phyloP scores from a whole-genome alignment of 2,329 filamentous ascomycete genomes.

The Aureobasidium subglaciale region DNA sequence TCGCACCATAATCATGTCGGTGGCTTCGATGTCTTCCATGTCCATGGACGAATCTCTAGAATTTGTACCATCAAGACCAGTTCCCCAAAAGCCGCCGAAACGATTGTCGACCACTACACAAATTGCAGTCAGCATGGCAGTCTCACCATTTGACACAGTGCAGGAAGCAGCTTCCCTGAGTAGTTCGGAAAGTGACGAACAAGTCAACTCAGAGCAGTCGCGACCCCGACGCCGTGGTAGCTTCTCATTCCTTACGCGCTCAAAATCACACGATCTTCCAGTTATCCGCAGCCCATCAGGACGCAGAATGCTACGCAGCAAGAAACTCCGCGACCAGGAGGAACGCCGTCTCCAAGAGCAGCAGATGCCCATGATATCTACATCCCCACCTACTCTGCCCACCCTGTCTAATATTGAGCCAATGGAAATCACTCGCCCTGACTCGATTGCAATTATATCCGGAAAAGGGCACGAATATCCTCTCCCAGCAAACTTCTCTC shows the following conservation, averaged over 20 bases:
- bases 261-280: constrained; percentile 17
- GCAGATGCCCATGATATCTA: constrained; percentile 44
- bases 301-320: constrained; percentile 27
- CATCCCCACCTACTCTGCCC: constrained; percentile 54
- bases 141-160: not conserved
- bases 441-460: constrained; percentile 55
- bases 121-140: constrained; percentile 2
- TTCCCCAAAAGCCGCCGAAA: constrained; percentile 2
- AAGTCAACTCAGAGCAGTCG: not conserved
- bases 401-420: constrained; percentile 45
- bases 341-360: constrained; percentile 50
- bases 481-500: constrained; percentile 30
- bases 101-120: not conserved
- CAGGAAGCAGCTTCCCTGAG: constrained; percentile 8
- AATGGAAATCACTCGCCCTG: constrained; percentile 59
- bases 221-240: constrained; percentile 13
- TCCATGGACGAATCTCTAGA: constrained; percentile 2
- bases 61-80: constrained; percentile 2
- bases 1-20: not conserved
- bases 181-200: constrained; percentile 8
- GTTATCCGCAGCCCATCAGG: constrained; percentile 12
- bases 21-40: constrained; percentile 5
- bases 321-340: constrained; percentile 40
- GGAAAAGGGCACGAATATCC: constrained; percentile 35
- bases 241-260: constrained; percentile 17